Conservation (phyloP, 148 eudicot genomes). For the Cornus controversa region DNA sequence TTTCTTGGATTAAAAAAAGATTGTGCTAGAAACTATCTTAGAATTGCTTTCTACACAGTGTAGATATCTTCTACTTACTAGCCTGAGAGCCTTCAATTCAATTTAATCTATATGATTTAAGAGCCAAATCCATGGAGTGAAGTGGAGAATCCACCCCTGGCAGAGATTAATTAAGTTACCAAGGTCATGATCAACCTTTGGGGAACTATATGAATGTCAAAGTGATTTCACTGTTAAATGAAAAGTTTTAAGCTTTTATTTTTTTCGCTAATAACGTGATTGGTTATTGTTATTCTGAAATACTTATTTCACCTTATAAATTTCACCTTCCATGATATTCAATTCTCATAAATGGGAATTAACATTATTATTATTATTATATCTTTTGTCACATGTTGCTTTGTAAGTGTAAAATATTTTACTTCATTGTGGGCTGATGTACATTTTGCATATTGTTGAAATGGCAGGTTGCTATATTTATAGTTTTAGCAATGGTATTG, state of each 20-base stretch:
- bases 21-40: no score
- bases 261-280: not conserved
- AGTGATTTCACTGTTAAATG: not conserved
- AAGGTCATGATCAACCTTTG: not conserved
- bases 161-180: not conserved
- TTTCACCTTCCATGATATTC: not conserved
- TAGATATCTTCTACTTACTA: no score
- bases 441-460: constrained; percentile 13
- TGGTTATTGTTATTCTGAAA: no score
- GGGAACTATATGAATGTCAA: not conserved
- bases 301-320: no score
- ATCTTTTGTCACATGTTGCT: not conserved
- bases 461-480: constrained; percentile 76
- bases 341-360: not conserved
- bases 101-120: no score
- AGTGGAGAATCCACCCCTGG: not conserved
- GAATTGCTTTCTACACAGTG: no score
- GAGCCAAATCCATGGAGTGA: no score
- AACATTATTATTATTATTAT: no score
- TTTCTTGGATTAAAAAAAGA: no score
- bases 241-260: not conserved
- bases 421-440: constrained; percentile 5
- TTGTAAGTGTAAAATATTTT: not conserved
- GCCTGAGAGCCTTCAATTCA: no score
- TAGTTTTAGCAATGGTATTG: constrained; percentile 74